Conservation (phyloP, 371 early-diverging fungal species). For the Mucor ambiguus region DNA sequence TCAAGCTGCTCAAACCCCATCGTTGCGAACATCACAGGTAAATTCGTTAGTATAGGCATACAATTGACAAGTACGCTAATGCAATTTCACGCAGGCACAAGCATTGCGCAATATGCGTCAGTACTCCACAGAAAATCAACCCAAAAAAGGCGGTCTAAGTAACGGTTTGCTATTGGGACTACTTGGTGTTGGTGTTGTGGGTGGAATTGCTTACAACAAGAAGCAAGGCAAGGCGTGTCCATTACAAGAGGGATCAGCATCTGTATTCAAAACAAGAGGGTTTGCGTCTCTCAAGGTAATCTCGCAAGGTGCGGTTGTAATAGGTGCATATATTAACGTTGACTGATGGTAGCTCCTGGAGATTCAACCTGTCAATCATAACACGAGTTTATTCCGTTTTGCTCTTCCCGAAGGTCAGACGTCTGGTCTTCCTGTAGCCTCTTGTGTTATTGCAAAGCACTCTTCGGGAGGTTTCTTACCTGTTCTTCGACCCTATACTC, state of each 20-base stretch:
- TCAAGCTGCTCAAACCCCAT: slow-evolving; percentile 8
- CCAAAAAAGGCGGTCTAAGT: slow-evolving; percentile 38
- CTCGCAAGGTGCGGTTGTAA: no score
- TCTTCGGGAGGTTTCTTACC: slow-evolving; percentile 51
- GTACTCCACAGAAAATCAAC: slow-evolving; percentile 23
- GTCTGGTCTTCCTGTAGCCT: slow-evolving; percentile 77
- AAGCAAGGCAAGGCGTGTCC: slow-evolving; percentile 28
- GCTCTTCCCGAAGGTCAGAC: slow-evolving; percentile 69
- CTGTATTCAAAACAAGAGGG: slow-evolving; percentile 63
- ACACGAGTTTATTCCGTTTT: slow-evolving; percentile 84
- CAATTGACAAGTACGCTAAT: neutral
- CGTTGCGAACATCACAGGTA: neutral
- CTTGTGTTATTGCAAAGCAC: slow-evolving; percentile 76
- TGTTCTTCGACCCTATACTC: slow-evolving; percentile 92
- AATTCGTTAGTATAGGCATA: no score
- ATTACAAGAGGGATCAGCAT: slow-evolving; percentile 23
- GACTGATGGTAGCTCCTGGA: neutral
- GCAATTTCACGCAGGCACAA: slow-evolving; percentile 3
- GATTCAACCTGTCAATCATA: slow-evolving; percentile 67
- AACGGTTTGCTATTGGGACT: slow-evolving; percentile 36
- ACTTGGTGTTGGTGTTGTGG: slow-evolving; percentile 42
- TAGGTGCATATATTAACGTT: neutral
- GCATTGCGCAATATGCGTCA: slow-evolving; percentile 21
- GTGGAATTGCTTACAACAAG: slow-evolving; percentile 49
- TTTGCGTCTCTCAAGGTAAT: slow-evolving; percentile 72